A percentile compares a stretch with the other conserved stretches of the same genome.
These are phyloP conservation scores for Ampelomyces quisqualis DNA, from an alignment of 2,329 filamentous ascomycete genomes.

Conservation along the genomic window DNA sequence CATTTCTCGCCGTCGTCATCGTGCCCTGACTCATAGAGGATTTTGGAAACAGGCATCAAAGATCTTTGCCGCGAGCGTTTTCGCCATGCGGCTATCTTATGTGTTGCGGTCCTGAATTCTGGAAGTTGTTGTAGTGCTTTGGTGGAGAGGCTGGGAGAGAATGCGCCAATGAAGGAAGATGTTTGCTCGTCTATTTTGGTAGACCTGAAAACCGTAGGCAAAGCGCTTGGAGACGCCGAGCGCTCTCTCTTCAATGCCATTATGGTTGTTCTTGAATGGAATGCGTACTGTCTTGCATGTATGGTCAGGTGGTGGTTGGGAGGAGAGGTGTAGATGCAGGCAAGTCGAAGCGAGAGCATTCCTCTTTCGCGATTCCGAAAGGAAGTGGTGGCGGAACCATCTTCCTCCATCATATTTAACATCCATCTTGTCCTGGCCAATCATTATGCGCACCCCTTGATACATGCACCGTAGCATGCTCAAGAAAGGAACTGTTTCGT, in stretches of 20 bases:
- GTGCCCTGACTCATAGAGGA: slow-evolving; percentile 47
- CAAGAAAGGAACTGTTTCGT: too few relatives aligned
- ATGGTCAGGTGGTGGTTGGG: slow-evolving; percentile 6
- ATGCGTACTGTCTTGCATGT: slow-evolving; percentile 1
- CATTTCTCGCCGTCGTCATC: slow-evolving; percentile 59
- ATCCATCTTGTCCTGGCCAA: too few relatives aligned
- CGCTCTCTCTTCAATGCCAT: slow-evolving; percentile 39
- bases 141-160: slow-evolving; percentile 48
- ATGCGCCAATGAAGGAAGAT: slow-evolving; percentile 55
- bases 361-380: slow-evolving; percentile 3
- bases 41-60: slow-evolving; percentile 39
- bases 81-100: slow-evolving; percentile 56
- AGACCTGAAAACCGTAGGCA: slow-evolving; percentile 48
- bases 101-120: slow-evolving; percentile 50
- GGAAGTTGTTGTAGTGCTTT: slow-evolving; percentile 47
- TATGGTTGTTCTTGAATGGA: slow-evolving; percentile 3
- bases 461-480: too few relatives aligned
- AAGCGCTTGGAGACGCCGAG: slow-evolving; percentile 14
- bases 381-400: slow-evolving; percentile 10
- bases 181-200: slow-evolving; percentile 51
- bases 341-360: slow-evolving; percentile 14
- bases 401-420: background rate
- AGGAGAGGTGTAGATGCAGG: slow-evolving; percentile 5
- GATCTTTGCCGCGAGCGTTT: slow-evolving; percentile 50
- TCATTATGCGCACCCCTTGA: too few relatives aligned